A percentile compares a stretch with the other conserved stretches of the same genome.
phyloP scores from a whole-genome alignment of 805 yeast genomes.

The Ogataea glucozyma region DNA sequence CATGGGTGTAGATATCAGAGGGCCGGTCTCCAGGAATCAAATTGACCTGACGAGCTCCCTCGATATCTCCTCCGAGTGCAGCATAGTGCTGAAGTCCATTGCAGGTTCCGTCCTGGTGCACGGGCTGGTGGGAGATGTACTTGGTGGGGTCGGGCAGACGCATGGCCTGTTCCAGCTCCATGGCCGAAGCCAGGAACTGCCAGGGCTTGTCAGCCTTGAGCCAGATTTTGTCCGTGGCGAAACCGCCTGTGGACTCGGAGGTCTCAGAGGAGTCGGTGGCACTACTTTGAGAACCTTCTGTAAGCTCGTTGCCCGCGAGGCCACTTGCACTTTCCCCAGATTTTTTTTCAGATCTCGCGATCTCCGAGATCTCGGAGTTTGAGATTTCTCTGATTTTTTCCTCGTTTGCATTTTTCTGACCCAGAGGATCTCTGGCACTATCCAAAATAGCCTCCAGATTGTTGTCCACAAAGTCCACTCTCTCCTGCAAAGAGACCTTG shows the following conservation, averaged over 20 bases:
- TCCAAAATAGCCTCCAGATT: constrained; percentile 54
- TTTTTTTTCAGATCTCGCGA: too few species aligned
- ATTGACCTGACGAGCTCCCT: constrained; percentile 81
- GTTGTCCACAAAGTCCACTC: constrained; percentile 59
- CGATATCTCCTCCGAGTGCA: constrained; percentile 81
- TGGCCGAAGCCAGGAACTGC: constrained; percentile 74
- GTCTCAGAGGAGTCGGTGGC: too few species aligned
- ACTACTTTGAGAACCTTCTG: too few species aligned
- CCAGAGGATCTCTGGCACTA: constrained; percentile 64
- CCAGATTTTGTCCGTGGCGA: constrained; percentile 72
- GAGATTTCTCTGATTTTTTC: too few species aligned
- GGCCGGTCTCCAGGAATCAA: constrained; percentile 70
- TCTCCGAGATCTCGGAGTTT: too few species aligned
- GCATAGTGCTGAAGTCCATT: constrained; percentile 87
- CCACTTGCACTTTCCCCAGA: too few species aligned
- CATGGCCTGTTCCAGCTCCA: constrained; percentile 63
- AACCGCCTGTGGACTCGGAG: too few species aligned
- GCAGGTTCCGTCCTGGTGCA: constrained; percentile 87
- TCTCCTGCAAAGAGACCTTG: constrained; percentile 65
- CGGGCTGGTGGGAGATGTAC: constrained; percentile 69
- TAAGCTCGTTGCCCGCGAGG: too few species aligned
- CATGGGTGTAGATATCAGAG: constrained; percentile 74
- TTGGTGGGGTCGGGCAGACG: constrained; percentile 63
- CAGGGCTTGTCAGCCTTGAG: constrained; percentile 75
- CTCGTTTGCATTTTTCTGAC: too few species aligned